Percentiles rank a stretch among this genome's conserved stretches.
Evolutionary conservation across 2,329 filamentous ascomycete species (phyloP).

Genomic region (Coniosporium uncinatum): DNA sequence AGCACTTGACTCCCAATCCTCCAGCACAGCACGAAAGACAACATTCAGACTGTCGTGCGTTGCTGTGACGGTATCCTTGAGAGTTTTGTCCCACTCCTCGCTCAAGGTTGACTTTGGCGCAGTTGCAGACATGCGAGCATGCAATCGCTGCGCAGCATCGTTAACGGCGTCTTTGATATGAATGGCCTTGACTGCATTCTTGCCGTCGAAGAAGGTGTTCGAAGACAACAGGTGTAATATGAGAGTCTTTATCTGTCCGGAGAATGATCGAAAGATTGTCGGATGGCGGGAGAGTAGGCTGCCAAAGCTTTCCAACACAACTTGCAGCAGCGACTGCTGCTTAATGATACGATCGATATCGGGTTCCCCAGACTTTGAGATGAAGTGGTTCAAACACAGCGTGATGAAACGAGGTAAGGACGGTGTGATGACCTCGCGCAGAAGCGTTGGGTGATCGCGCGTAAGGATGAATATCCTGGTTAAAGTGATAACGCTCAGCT

Average conservation of each 20-base stretch:
- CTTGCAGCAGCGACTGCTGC: slow-evolving; percentile 47
- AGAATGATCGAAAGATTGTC: slow-evolving; percentile 76
- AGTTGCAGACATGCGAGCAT: slow-evolving; percentile 77
- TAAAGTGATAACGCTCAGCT: slow-evolving; percentile 69
- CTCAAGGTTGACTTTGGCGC: slow-evolving; percentile 72
- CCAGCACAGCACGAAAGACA: slow-evolving; percentile 72
- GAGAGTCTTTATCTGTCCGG: too few relatives aligned
- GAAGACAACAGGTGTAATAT: too few relatives aligned
- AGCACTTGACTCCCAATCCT: slow-evolving; percentile 72
- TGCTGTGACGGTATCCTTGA: slow-evolving; percentile 44
- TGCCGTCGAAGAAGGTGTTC: too few relatives aligned
- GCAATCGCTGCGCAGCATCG: too few relatives aligned
- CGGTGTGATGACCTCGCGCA: slow-evolving; percentile 85
- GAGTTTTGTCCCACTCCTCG: slow-evolving; percentile 71
- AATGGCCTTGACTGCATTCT: too few relatives aligned
- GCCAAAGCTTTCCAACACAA: slow-evolving; percentile 65
- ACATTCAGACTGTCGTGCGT: slow-evolving; percentile 70
- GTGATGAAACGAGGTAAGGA: slow-evolving; percentile 70
- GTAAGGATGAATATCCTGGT: slow-evolving; percentile 81
- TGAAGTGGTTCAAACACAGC: slow-evolving; percentile 61
- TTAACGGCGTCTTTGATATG: too few relatives aligned
- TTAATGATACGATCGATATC: slow-evolving; percentile 3
- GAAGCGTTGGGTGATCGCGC: slow-evolving; percentile 74
- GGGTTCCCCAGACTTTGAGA: slow-evolving; percentile 16
- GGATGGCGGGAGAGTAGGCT: slow-evolving; percentile 75